Evolutionary conservation across 805 yeast species (phyloP), one percentile per base, ranked within the genome.

Genomic region (Starmerella potacharoeniae): DNA sequence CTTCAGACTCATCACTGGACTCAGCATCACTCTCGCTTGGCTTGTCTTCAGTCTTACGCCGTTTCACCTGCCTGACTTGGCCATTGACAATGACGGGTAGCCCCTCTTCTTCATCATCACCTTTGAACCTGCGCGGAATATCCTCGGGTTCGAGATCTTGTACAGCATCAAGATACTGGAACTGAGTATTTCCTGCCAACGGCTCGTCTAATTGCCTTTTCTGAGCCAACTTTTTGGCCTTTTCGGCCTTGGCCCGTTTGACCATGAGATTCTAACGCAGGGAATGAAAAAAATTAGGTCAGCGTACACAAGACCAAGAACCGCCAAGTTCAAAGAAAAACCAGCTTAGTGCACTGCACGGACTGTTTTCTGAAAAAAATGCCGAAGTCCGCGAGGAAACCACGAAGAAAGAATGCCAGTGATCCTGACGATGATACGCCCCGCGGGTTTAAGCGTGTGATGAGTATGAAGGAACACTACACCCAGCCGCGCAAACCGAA

Each of bases 51-150:
- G 62, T 33, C 65, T 51, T 65, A 65, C 54, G 64, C 62, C 51
- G 29, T 44, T 54, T 56, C 10, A 82, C 86, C 63, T 95, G 75
- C 68, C 83, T 79, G n/a, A 91, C 73, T 52, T 73, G 76, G 53
- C 96, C 96, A 58, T 81, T 86, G 14, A 76, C 74, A 5, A 75
- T 73, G 53, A 90, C 86, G 0, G 97, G 97, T 54, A 91, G 74
- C 10, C 84, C 83, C 65, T 86, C 96, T 5, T 72, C 73, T 6
- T 73, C 75, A n/a, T 55, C 57, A 10, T 69, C 70, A 11, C 61
- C 65, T 4, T 70, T 69, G 59, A 80, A 69, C 3, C 68, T 63
- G 67, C 97, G 77, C 1, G 96, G 95, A 54, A 66, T 70, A 60
- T 75, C 69, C 66, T 90, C 97, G 63, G 87, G 89, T 54, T 80